These are phyloP conservation scores for Platanthera zijinensis DNA, from an alignment of 106 monocot genomes.

Conservation along the genomic window DNA sequence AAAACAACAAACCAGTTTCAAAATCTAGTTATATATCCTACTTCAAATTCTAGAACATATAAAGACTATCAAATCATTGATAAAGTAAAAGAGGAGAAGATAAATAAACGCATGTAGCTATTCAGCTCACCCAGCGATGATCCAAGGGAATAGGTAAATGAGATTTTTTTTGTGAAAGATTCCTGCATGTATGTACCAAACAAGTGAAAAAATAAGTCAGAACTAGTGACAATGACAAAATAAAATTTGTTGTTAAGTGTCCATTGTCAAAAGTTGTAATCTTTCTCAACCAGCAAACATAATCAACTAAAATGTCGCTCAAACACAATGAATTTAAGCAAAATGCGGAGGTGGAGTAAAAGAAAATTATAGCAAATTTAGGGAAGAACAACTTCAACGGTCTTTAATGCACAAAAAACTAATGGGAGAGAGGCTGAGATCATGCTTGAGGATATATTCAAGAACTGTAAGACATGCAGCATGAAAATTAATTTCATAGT, in stretches of 20 bases:
- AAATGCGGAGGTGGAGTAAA: background rate
- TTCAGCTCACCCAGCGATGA: too few species aligned
- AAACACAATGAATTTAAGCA: background rate
- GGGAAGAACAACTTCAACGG: slow-evolving; percentile 38
- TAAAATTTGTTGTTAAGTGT: background rate
- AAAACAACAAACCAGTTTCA: too few species aligned
- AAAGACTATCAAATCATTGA: too few species aligned
- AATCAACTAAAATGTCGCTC: background rate
- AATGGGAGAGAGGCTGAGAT: slow-evolving; percentile 41
- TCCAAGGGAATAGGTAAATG: too few species aligned
- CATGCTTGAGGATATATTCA: slow-evolving; percentile 57
- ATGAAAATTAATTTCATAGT: too few species aligned
- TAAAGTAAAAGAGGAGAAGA: too few species aligned
- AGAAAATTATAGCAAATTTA: slow-evolving; percentile 58
- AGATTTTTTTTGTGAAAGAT: too few species aligned
- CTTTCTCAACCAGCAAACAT: background rate
- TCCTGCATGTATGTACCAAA: slow-evolving; percentile 11
- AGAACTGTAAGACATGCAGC: slow-evolving; percentile 26
- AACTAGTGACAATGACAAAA: background rate
- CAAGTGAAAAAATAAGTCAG: slow-evolving; percentile 1
- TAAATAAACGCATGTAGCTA: too few species aligned
- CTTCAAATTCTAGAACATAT: too few species aligned
- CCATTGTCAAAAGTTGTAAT: background rate
- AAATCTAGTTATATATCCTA: too few species aligned
- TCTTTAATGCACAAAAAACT: slow-evolving; percentile 30